Percentiles rank a stretch among this genome's conserved stretches.
phyloP scores from a whole-genome alignment of 495 filamentous ascomycete genomes.

The Xeromyces bisporus region DNA sequence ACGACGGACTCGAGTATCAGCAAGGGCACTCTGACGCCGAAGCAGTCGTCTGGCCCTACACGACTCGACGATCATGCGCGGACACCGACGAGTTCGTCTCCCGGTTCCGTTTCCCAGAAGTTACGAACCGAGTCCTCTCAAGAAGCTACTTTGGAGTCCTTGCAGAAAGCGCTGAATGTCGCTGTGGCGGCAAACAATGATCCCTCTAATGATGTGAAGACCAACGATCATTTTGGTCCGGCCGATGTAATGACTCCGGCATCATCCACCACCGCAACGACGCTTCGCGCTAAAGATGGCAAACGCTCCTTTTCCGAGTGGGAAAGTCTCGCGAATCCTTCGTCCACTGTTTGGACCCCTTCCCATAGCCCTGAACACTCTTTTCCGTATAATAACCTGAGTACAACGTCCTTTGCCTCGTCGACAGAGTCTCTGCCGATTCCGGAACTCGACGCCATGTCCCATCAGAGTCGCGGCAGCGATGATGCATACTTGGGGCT shows the following conservation, averaged over 20 bases:
- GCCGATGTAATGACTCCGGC: no score
- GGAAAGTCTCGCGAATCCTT: slow-evolving; percentile 13
- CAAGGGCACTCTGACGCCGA: slow-evolving; percentile 2
- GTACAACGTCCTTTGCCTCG: slow-evolving; percentile 6
- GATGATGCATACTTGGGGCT: slow-evolving; percentile 1
- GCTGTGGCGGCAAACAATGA: slow-evolving; percentile 25
- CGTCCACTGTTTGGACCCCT: slow-evolving; percentile 18
- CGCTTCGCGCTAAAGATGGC: slow-evolving; percentile 4
- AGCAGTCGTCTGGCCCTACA: slow-evolving; percentile 1
- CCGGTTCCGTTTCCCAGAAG: slow-evolving; percentile 21
- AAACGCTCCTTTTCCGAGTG: slow-evolving; percentile 18
- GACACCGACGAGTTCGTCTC: slow-evolving; percentile 7
- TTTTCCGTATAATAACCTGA: slow-evolving; percentile 9
- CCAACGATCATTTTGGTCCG: no score
- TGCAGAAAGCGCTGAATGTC: slow-evolving; percentile 29
- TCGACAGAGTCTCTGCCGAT: slow-evolving; percentile 12
- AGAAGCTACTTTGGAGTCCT: slow-evolving; percentile 28
- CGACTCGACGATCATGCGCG: slow-evolving; percentile 12
- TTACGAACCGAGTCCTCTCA: slow-evolving; percentile 26
- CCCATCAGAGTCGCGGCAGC: neutral
- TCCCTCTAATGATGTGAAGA: slow-evolving; percentile 4
- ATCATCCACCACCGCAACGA: no score
- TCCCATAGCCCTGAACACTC: slow-evolving; percentile 17
- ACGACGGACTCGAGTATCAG: slow-evolving; percentile 10
- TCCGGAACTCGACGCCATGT: slow-evolving; percentile 6